phyloP scores from a whole-genome alignment of 352 stramenopile species.

The Pythium rishiriense region DNA sequence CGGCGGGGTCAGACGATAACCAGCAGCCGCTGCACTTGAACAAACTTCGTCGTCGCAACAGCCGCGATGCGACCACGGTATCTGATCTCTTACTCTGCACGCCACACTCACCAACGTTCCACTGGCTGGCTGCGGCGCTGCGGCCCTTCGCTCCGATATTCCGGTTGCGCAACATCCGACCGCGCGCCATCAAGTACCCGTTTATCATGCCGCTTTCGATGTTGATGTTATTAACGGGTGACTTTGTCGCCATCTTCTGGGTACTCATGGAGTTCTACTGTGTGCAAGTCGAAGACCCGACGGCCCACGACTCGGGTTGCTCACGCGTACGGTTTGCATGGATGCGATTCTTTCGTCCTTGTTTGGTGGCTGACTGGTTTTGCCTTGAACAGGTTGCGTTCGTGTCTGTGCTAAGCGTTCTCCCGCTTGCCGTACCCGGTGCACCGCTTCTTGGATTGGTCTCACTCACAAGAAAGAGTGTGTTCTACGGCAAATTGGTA shows the following conservation, averaged over 20 bases:
- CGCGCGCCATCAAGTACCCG: conserved; percentile 9
- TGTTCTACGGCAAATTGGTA: conserved; percentile 78
- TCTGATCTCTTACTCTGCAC: conserved; percentile 26
- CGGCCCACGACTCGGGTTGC: conserved; percentile 63
- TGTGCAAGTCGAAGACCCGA: conserved; percentile 83
- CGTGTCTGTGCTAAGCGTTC: conserved; percentile 55
- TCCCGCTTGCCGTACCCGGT: conserved; percentile 60
- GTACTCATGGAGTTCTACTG: conserved; percentile 86
- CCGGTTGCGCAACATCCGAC: conserved; percentile 50
- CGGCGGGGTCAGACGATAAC: conserved; percentile 7
- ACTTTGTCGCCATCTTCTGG: conserved; percentile 70
- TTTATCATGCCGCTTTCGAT: conserved; percentile 51
- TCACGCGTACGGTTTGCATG: conserved; percentile 60
- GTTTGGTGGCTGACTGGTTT: background rate
- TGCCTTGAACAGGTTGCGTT: conserved; percentile 46
- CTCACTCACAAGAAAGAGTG: conserved; percentile 68
- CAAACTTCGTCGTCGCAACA: conserved; percentile 17
- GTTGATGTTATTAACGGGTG: conserved; percentile 64
- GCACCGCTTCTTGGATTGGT: conserved; percentile 67
- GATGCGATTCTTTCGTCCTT: background rate
- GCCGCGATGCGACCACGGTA: conserved; percentile 8
- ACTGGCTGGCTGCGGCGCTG: conserved; percentile 34
- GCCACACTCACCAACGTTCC: conserved; percentile 14
- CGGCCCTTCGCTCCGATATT: conserved; percentile 64
- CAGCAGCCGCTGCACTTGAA: conserved; percentile 16